A percentile compares a stretch with the other conserved stretches of the same genome.
Evolutionary conservation across 805 yeast genomes (phyloP).

Genomic region (Brettanomyces sp.): DNA sequence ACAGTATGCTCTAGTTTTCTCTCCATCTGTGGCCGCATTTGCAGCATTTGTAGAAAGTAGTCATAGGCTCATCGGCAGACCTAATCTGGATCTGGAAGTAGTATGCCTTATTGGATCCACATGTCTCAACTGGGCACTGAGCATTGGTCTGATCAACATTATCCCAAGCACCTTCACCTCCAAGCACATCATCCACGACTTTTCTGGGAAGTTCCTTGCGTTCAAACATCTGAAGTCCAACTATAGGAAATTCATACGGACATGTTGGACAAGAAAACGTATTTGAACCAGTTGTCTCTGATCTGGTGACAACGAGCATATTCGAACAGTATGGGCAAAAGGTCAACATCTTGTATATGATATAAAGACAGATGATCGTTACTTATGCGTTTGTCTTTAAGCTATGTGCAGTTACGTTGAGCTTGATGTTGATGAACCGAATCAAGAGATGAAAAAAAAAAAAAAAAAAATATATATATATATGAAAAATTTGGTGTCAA

Average conservation of each 20-base stretch:
- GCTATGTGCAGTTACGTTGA: too few species aligned
- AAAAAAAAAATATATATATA: too few species aligned
- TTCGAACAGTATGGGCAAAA: conserved; percentile 94
- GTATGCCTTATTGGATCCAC: conserved; percentile 88
- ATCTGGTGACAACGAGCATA: conserved; percentile 68
- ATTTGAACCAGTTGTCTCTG: conserved; percentile 42
- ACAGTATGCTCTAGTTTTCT: conserved; percentile 49
- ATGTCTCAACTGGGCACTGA: conserved; percentile 81
- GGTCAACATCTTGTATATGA: conserved; percentile 53
- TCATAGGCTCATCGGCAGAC: conserved; percentile 99
- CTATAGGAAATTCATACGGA: conserved; percentile 88
- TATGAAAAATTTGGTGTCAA: too few species aligned
- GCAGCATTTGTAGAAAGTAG: conserved; percentile 93
- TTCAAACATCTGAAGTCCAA: conserved; percentile 76
- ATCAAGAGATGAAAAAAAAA: too few species aligned
- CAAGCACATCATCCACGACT: conserved; percentile 91
- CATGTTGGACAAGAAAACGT: conserved; percentile 86
- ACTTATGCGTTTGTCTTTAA: too few species aligned
- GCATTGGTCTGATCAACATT: conserved; percentile 93
- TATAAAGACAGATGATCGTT: too few species aligned
- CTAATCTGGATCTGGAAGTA: conserved; percentile 95
- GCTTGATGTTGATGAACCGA: too few species aligned
- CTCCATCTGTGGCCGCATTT: conserved; percentile 94
- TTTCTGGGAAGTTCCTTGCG: conserved; percentile 77
- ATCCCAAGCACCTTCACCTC: conserved; percentile 98